These are phyloP conservation scores for Coffea canephora DNA, from an alignment of 257 asterid genomes.

Conservation along the genomic window DNA sequence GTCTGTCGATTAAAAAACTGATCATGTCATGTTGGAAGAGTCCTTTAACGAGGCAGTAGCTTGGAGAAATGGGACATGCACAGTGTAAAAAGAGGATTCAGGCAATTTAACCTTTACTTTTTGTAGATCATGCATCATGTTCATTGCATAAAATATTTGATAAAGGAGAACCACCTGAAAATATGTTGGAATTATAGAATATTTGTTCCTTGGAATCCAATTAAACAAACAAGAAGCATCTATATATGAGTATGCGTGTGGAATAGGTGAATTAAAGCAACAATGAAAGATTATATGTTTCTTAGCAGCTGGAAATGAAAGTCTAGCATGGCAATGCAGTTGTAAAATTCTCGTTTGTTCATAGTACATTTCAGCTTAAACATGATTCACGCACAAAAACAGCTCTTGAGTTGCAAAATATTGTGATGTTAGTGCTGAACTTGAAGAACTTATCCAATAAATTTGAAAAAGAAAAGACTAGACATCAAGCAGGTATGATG, in stretches of 20 bases:
- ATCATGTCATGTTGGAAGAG: neutral
- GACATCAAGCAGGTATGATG: too few species aligned
- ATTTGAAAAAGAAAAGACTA: too few species aligned
- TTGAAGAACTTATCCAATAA: too few species aligned
- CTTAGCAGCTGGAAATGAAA: neutral
- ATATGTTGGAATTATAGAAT: slow-evolving; percentile 7
- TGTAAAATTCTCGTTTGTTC: neutral
- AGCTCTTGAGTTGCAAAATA: neutral
- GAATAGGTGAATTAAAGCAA: slow-evolving; percentile 9
- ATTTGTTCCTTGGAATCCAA: slow-evolving; percentile 39
- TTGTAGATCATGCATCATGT: slow-evolving; percentile 3
- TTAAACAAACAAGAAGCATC: slow-evolving; percentile 16
- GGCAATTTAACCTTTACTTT: slow-evolving; percentile 30
- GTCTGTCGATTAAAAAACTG: neutral
- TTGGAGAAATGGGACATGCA: slow-evolving; percentile 19
- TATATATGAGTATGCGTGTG: slow-evolving; percentile 5
- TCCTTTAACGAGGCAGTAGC: slow-evolving; percentile 17
- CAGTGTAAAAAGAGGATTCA: slow-evolving; percentile 40
- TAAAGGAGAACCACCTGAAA: slow-evolving; percentile 15
- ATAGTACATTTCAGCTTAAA: neutral
- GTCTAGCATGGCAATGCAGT: neutral
- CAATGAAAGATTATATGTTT: neutral
- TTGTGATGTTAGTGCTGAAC: neutral
- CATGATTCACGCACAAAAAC: neutral
- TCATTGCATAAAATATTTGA: slow-evolving; percentile 17